A percentile compares a stretch with the other conserved stretches of the same genome.
Conservation (phyloP, 1,284 basidiomycete species). For the Fistulinella cinereoalba region DNA sequence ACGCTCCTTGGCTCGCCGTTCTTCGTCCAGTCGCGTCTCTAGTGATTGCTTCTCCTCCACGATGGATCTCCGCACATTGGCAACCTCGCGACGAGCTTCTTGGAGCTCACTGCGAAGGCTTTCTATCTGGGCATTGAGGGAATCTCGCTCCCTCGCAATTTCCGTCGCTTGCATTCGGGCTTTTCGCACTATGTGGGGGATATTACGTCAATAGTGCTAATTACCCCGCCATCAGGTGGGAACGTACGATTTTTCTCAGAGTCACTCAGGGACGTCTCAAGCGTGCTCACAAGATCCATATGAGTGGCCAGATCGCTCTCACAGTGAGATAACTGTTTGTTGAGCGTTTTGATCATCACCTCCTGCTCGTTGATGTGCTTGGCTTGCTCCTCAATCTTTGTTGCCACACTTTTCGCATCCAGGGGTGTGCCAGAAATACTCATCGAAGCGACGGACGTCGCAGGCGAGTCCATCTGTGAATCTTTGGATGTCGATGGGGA, state of each 20-base stretch:
- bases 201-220: slow-evolving; percentile 14
- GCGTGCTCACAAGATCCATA: slow-evolving; percentile 82
- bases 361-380: slow-evolving; percentile 82
- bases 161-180: slow-evolving; percentile 88
- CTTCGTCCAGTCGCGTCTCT: slow-evolving; percentile 77
- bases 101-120: slow-evolving; percentile 65
- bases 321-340: slow-evolving; percentile 88
- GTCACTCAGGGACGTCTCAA: slow-evolving; percentile 82
- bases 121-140: slow-evolving; percentile 61
- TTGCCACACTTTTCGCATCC: slow-evolving; percentile 53
- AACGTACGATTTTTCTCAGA: slow-evolving; percentile 85
- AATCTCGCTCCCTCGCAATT: slow-evolving; percentile 79
- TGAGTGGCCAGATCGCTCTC: slow-evolving; percentile 89
- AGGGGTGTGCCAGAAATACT: slow-evolving; percentile 30
- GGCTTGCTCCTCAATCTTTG: slow-evolving; percentile 68
- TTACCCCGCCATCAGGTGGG: slow-evolving; percentile 10
- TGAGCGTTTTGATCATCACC: slow-evolving; percentile 86
- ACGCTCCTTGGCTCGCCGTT: slow-evolving; percentile 78
- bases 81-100: slow-evolving; percentile 75
- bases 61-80: slow-evolving; percentile 71
- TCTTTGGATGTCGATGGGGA: slow-evolving; percentile 58
- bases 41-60: slow-evolving; percentile 83
- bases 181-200: slow-evolving; percentile 67
- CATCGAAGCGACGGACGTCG: slow-evolving; percentile 56
- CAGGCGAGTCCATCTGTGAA: slow-evolving; percentile 62